These are phyloP conservation scores for Alternaria postmessia DNA, from an alignment of 2,329 filamentous ascomycete species.

Conservation along the genomic window DNA sequence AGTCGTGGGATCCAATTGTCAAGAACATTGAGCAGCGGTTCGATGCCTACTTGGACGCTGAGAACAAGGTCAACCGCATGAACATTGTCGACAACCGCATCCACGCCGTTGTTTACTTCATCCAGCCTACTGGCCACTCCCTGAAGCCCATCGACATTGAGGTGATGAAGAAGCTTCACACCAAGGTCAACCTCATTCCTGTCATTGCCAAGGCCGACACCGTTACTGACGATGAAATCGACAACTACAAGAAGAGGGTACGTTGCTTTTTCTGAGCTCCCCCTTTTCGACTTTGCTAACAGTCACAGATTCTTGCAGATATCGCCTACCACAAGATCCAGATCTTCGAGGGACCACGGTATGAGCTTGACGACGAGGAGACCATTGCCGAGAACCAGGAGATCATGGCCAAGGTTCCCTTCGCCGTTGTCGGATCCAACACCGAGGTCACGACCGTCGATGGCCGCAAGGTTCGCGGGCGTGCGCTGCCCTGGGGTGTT, in stretches of 20 bases:
- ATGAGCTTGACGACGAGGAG: conserved; percentile 99
- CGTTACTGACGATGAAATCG: conserved; percentile 94
- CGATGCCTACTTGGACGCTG: conserved; percentile 96
- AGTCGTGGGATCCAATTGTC: conserved; percentile 98
- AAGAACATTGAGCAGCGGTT: conserved; percentile 99
- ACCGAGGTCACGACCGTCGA: conserved; percentile 90
- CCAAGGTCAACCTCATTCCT: conserved; percentile 99
- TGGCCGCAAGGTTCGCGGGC: conserved; percentile 93
- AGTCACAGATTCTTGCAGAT: conserved; percentile 84
- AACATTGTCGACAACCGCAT: conserved; percentile 99
- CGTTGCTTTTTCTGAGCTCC: conserved; percentile 51
- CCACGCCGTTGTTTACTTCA: conserved; percentile 99
- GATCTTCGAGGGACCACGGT: conserved; percentile 98
- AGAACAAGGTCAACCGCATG: conserved; percentile 99
- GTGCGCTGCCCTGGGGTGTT: conserved; percentile 96
- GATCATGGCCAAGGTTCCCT: conserved; percentile 99
- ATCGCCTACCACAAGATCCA: conserved; percentile 98
- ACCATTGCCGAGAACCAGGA: conserved; percentile 99
- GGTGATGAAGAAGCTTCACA: conserved; percentile 98
- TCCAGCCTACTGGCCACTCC: conserved; percentile 97
- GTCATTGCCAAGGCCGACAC: conserved; percentile 99
- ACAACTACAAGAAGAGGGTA: conserved; percentile 94
- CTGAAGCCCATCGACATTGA: conserved; percentile 98
- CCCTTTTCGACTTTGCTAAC: conserved; percentile 18
- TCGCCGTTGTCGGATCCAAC: conserved; percentile 96